Base-by-base conservation (phyloP, 2,329 filamentous ascomycete genomes). In the Kalmusia sp. region DNA sequence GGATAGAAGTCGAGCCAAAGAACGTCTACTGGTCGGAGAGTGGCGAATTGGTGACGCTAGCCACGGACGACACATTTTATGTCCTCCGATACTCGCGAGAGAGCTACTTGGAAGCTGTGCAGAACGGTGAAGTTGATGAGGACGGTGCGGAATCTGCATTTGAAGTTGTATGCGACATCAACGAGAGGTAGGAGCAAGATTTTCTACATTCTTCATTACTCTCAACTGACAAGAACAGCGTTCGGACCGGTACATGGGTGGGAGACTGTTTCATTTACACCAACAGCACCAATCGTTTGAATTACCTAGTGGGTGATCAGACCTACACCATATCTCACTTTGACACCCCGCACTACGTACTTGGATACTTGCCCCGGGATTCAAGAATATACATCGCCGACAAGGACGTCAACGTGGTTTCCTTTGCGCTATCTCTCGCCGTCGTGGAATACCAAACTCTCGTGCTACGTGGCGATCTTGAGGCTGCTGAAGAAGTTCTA, bases 191-290 rank as follows among this genome's bases (percentile, higher is more conserved):
- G 69, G 81, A 48, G n/a, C 19, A 55, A 73, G 65, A n/a, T n/a
- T n/a, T n/a, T n/a, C 68, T 30, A 5, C 7, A 33, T 44, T 21
- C n/a, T 19, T 17, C 3, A 39, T 33, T 9, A 37, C 41, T n/a
- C 12, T 24, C 22, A 25, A 24, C 64, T 67, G 64, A 52, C 54
- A 28, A 39, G 28, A 17, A 49, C 57, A 91, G 88, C 59, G 92
- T 98, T 46, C 90, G 91, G 61, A 97, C 93, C 17, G 95, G 93
- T 64, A 91, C 96, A 79, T 99, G 95, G 95, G 91, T 99, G 52
- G 95, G 95, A 58, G 95, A 99, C 79, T 96, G 93, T 80, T 96
- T 99, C 82, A 93, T 98, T 74, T 99, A 98, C 83, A 97, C 95
- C 50, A 98, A 96, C 82, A 90, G 85, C 74, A 96, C 93, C 8